Percentiles rank a stretch among this genome's conserved stretches.
Evolutionary conservation across 1,284 basidiomycete genomes (phyloP).

Genomic region (Ceraceosorus guamensis): DNA sequence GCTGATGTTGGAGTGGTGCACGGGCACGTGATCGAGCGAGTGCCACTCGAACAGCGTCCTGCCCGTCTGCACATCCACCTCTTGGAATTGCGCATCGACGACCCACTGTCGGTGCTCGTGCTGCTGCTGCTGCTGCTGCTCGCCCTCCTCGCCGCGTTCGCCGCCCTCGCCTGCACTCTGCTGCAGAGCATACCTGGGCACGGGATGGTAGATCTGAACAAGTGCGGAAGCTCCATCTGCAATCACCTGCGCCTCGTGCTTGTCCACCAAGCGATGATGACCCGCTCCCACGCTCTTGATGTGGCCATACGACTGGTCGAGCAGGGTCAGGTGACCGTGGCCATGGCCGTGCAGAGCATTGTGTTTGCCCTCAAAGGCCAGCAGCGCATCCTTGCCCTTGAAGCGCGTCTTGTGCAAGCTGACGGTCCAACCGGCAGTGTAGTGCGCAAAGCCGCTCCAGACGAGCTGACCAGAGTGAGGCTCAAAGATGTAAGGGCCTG

Average conservation of each 20-base stretch:
- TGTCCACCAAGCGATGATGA: constrained; percentile 3
- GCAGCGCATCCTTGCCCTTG: background rate
- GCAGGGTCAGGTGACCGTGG: constrained; percentile 17
- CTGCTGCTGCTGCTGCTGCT: background rate
- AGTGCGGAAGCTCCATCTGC: constrained; percentile 40
- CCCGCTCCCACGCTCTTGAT: constrained; percentile 23
- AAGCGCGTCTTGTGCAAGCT: background rate
- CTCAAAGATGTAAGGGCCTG: background rate
- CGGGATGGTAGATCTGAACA: constrained; percentile 28
- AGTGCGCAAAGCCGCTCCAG: background rate
- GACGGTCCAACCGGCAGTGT: background rate
- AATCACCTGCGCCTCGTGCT: constrained; percentile 35
- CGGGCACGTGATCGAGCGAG: constrained; percentile 14
- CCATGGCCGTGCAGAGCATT: constrained; percentile 9
- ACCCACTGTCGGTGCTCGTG: constrained; percentile 25
- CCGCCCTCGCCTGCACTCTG: constrained; percentile 12
- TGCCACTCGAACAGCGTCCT: constrained; percentile 21
- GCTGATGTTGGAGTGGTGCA: constrained; percentile 14
- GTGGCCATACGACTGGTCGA: constrained; percentile 31
- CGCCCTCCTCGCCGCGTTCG: too few relatives aligned
- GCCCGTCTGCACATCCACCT: constrained; percentile 43
- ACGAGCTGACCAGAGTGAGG: background rate
- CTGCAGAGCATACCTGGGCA: constrained; percentile 24
- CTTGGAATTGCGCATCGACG: constrained; percentile 35
- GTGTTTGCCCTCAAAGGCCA: background rate